Conservation (phyloP, 345 rosid genomes). For the Citropsis articulata region DNA sequence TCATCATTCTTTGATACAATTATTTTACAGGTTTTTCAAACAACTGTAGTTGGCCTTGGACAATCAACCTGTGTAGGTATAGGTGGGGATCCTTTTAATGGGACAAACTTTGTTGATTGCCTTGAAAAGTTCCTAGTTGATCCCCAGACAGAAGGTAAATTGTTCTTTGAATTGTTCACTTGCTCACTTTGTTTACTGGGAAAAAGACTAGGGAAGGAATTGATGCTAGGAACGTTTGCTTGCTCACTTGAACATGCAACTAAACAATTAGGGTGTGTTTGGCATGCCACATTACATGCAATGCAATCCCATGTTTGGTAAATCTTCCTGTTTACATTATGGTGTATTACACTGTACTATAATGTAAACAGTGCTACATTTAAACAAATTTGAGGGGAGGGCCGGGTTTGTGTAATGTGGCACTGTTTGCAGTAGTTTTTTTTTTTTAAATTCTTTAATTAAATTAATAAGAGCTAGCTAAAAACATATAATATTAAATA, state of each 20-base stretch:
- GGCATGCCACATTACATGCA: too few species aligned
- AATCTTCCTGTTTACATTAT: too few species aligned
- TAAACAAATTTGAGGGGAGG: too few species aligned
- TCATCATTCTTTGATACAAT: background rate
- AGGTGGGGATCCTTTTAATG: slow-evolving; percentile 98
- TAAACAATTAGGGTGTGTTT: background rate
- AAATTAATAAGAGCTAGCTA: too few species aligned
- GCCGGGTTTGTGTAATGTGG: too few species aligned
- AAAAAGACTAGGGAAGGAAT: background rate
- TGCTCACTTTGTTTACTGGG: background rate
- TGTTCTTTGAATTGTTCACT: background rate
- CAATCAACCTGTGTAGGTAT: slow-evolving; percentile 94
- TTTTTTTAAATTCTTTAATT: too few species aligned
- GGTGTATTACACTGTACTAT: too few species aligned
- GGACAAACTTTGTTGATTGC: slow-evolving; percentile 96
- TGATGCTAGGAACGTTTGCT: background rate
- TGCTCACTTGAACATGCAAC: background rate
- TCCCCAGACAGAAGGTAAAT: slow-evolving; percentile 94
- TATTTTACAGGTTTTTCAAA: slow-evolving; percentile 83
- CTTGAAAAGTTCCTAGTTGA: slow-evolving; percentile 75
- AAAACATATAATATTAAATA: too few species aligned
- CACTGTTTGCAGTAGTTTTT: too few species aligned
- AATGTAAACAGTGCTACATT: too few species aligned
- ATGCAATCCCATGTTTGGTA: too few species aligned
- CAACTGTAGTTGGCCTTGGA: slow-evolving; percentile 93